A percentile compares a stretch with the other conserved stretches of the same genome.
Evolutionary conservation across 805 yeast species (phyloP).

Genomic region (Torulaspora quercuum): DNA sequence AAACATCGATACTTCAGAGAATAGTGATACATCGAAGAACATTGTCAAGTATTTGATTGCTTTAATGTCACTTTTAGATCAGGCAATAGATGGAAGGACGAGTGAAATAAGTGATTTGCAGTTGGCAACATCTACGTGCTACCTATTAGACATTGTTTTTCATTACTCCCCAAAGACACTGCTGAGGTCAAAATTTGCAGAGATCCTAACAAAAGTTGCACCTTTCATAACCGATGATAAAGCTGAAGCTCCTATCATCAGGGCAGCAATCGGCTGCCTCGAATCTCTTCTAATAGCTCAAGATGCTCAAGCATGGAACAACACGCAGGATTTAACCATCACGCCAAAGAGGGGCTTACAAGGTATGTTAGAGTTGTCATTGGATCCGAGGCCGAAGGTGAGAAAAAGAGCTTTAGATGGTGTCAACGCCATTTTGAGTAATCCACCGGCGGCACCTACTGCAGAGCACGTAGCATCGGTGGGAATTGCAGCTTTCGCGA

Average conservation of each 20-base stretch:
- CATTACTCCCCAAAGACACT: constrained; percentile 70
- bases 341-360: constrained; percentile 76
- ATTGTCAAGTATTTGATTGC: constrained; percentile 86
- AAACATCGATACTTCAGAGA: constrained; percentile 60
- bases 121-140: constrained; percentile 72
- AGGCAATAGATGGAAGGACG: constrained; percentile 49
- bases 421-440: constrained; percentile 55
- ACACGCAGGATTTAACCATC: constrained; percentile 45
- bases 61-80: constrained; percentile 75
- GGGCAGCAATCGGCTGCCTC: constrained; percentile 81
- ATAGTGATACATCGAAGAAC: constrained; percentile 45
- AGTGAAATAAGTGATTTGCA: constrained; percentile 54
- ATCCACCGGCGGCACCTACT: constrained; percentile 72
- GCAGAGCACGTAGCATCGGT: constrained; percentile 75
- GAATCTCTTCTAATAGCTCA: constrained; percentile 78
- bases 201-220: constrained; percentile 74
- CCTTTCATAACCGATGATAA: constrained; percentile 68
- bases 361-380: constrained; percentile 71
- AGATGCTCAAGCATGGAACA: constrained; percentile 74
- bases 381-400: constrained; percentile 91
- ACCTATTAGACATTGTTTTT: constrained; percentile 74
- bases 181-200: constrained; percentile 69
- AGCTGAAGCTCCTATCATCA: constrained; percentile 75
- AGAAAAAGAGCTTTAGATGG: constrained; percentile 94
- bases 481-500: constrained; percentile 63